Evolutionary conservation across 495 filamentous ascomycete species (phyloP), one percentile per base, ranked within the genome.

Genomic region (Trichoderma virens): DNA sequence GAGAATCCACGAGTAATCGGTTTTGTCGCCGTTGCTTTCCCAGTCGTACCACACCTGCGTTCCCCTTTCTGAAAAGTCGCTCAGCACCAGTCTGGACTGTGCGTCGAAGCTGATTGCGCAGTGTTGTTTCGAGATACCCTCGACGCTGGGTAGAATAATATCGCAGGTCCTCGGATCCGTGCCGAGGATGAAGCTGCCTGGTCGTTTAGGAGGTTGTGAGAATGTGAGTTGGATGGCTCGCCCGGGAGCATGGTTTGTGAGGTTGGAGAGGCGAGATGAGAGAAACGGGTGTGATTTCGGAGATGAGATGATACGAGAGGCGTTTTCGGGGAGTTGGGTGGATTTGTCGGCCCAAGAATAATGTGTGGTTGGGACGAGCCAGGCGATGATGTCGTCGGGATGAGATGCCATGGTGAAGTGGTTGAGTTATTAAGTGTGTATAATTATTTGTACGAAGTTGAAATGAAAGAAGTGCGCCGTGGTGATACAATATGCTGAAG

Each of bases 21-120:
- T 45, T 28, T 13, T 62, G 38, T 62, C 61, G 61, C 61, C 61
- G 9, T 41, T 62, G 38, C 61, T 62, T 23, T 62, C 61, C 61
- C 61, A 62, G 61, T 62, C 61, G 38, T 41, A 62, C 61, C 61
- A 62, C 8, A 62, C 61, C 25, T 62, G 61, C 7, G 61, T 62
- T 14, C 61, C 61, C n/a, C 16, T n/a, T 28, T 23, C 61, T 39
- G 61, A 62, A 5, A 43, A 41, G 38, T 62, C 61, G 20, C 39
- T 30, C 1, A 62, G 61, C 11, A 45, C 39, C 20, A 62, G 61
- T 13, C 61, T 23, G 6, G 34, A 41, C 38, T 62, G 34, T 14
- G 27, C 27, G 13, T 62, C 61, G 16, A 62, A 62, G 61, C 35
- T 62, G 0, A 62, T 14, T n/a, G 61, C 32, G 61, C 61, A 62